phyloP scores from a whole-genome alignment of 495 filamentous ascomycete species.

The Lophiotrema nucula region DNA sequence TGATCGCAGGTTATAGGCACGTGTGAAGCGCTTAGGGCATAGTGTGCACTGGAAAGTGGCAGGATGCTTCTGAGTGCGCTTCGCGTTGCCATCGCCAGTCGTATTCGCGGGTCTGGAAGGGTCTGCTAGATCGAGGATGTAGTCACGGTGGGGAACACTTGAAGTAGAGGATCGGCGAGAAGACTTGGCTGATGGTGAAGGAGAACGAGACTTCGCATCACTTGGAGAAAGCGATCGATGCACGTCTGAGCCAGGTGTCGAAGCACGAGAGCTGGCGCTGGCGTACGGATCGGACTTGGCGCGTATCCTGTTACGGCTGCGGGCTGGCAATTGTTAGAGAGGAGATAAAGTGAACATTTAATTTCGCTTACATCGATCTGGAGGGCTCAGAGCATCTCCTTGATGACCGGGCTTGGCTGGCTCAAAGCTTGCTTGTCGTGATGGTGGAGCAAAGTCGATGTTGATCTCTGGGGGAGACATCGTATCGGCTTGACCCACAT shows the following conservation, averaged over 20 bases:
- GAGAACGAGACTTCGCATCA: constrained; percentile 52
- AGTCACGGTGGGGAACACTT: constrained; percentile 78
- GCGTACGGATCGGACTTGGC: constrained; percentile 45
- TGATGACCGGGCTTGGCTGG: constrained; percentile 53
- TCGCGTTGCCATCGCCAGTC: constrained; percentile 48
- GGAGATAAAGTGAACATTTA: not conserved
- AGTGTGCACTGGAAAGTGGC: constrained; percentile 48
- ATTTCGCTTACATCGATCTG: constrained; percentile 54
- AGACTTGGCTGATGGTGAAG: constrained; percentile 51
- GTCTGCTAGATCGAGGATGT: constrained; percentile 87
- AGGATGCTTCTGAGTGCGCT: constrained; percentile 91
- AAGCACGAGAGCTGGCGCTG: constrained; percentile 37
- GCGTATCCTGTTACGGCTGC: constrained; percentile 43
- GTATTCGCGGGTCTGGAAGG: constrained; percentile 73
- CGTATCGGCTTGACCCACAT: constrained; percentile 65
- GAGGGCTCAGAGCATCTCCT: constrained; percentile 78
- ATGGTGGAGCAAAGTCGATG: constrained; percentile 80
- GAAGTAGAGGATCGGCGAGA: constrained; percentile 82
- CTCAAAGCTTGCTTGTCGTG: constrained; percentile 68
- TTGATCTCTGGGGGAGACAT: constrained; percentile 88
- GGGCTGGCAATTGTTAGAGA: constrained; percentile 25
- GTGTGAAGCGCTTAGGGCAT: constrained; percentile 51
- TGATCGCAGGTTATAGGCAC: constrained; percentile 50
- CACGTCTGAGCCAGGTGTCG: constrained; percentile 30
- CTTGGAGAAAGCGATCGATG: constrained; percentile 62